Evolutionary conservation across 1,284 basidiomycete genomes (phyloP).

Genomic region (Ceratobasidium sp.): DNA sequence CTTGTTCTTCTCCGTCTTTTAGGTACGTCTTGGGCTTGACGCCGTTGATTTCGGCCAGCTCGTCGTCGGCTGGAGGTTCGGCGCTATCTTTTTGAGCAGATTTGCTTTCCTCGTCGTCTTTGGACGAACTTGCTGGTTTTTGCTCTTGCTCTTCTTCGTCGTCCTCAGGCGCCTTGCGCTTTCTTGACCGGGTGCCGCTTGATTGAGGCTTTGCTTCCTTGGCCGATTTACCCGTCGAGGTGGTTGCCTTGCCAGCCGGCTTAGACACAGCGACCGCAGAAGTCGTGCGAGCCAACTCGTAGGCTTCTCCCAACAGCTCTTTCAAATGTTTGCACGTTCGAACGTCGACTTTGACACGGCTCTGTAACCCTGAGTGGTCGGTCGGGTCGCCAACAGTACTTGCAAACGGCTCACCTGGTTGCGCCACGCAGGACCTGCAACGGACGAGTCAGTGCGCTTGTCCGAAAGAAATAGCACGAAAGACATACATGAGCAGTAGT

Average conservation of each 20-base stretch:
- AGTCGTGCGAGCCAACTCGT: conserved; percentile 28
- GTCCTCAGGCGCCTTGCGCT: conserved; percentile 27
- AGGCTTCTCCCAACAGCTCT: conserved; percentile 26
- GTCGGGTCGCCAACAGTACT: not conserved
- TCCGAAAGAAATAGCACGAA: not conserved
- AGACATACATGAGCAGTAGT: conserved; percentile 31
- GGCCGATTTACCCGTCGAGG: not conserved
- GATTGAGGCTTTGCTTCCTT: not conserved
- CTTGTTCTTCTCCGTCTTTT: conserved; percentile 55
- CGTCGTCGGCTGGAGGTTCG: conserved; percentile 46
- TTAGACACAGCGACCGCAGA: not conserved
- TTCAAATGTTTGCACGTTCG: conserved; percentile 34
- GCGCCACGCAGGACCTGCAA: conserved; percentile 35
- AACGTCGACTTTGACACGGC: conserved; percentile 28
- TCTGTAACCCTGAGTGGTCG: not conserved
- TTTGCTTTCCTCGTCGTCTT: not conserved
- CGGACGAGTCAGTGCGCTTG: not conserved
- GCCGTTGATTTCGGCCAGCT: conserved; percentile 57
- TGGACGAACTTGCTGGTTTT: not conserved
- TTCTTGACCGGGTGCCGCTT: not conserved
- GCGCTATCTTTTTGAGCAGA: not conserved
- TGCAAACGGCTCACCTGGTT: conserved; percentile 18
- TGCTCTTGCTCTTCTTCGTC: conserved; percentile 6
- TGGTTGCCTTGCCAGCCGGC: conserved; percentile 4
- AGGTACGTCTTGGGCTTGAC: conserved; percentile 56